phyloP scores from a whole-genome alignment of 345 rosid genomes.

The Syzygium oleosum region DNA sequence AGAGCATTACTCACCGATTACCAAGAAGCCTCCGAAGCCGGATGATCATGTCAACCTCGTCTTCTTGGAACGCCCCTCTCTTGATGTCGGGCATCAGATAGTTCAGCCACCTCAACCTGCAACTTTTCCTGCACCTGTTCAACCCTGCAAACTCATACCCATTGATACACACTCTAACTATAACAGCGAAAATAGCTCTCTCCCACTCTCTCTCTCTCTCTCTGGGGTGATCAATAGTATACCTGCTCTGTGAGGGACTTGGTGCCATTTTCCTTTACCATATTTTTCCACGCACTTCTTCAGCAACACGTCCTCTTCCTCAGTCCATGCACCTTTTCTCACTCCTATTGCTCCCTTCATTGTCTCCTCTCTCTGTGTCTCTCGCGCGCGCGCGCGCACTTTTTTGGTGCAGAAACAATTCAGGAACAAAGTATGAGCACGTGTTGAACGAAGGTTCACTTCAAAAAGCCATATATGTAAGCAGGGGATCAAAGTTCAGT shows the following conservation, averaged over 20 bases:
- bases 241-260: constrained; percentile 28
- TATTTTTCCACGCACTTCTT: constrained; percentile 16
- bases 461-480: neutral
- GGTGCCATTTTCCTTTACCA: constrained; percentile 35
- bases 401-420: neutral
- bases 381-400: neutral
- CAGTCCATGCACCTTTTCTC: constrained; percentile 37
- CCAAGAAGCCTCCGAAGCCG: constrained; percentile 55
- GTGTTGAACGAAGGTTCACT: neutral
- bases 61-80: constrained; percentile 35
- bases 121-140: constrained; percentile 50
- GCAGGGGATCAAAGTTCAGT: neutral
- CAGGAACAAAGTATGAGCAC: neutral
- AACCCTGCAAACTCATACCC: constrained; percentile 19
- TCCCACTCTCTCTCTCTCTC: neutral
- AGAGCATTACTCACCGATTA: constrained; percentile 24
- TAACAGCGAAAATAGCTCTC: neutral
- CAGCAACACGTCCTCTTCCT: constrained; percentile 28
- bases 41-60: constrained; percentile 53
- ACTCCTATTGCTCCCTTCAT: neutral
- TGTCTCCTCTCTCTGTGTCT: neutral
- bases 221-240: neutral
- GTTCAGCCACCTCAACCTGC: constrained; percentile 58
- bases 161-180: neutral
- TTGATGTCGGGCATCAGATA: constrained; percentile 47